Evolutionary conservation across 306 rosid genomes (phyloP), one percentile per base, ranked within the genome.

Genomic region (Parietaria judaica): DNA sequence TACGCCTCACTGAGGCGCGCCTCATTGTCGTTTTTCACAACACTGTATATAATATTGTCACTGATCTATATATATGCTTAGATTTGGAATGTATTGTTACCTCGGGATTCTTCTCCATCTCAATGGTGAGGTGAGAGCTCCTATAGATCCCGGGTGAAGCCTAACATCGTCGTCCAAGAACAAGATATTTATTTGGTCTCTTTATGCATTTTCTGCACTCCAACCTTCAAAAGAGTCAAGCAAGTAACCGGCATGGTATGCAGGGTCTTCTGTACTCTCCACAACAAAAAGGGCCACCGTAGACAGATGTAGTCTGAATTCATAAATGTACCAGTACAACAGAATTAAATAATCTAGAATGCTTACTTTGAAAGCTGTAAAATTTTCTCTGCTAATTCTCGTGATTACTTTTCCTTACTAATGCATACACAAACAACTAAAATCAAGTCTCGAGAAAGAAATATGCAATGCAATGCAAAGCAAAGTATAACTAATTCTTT

Each of bases 91-190:
- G 70, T 14, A 58, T 35, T 4, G 55, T 56, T 83, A 88, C 99
- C 51, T 88, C 91, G 23, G 99, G 95, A 67, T 88, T 88, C 59
- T 78, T 94, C 81, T 86, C 86, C 99, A 94, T 94, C 76, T 94
- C 97, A 37, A 67, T 35, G 39, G 85, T 69, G n/a, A n/a, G n/a
- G n/a, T n/a, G 53, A 94, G 84, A 39, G 95, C 84, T 71, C 99
- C 97, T 63, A 94, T 84, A 58, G 99, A 75, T 61, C 99, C 99
- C 66, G 99, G 99, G 80, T 94, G 99, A 46, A 94, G 72, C 81
- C 95, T 83, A 60, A 94, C 89, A 67, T 94, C 99, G 39, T 94
- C 99, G 78, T 88, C 99, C 80, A 94, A 70, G 80, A 94, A 89
- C 48, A 94, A 66, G 46, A 94, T 87, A 80, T n/a, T n/a, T 89